Conservation (phyloP, 2,329 filamentous ascomycete genomes). For the Alternaria angustiovoidea region DNA sequence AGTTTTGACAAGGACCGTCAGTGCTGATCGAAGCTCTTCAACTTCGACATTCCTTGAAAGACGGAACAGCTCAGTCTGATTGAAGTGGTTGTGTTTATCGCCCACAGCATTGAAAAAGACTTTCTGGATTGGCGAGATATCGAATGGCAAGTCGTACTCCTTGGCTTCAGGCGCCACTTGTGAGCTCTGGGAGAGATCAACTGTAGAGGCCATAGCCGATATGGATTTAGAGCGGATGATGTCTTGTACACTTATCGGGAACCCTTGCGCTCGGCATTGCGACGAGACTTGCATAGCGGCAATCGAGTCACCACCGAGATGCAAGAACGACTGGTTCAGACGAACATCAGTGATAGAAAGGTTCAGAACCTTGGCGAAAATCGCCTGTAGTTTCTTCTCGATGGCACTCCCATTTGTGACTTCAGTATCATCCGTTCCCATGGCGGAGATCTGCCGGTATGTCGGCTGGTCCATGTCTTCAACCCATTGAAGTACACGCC, state of each 20-base stretch:
- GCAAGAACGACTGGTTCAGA: conserved; percentile 45
- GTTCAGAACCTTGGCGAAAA: conserved; percentile 44
- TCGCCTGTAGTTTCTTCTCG: conserved; percentile 39
- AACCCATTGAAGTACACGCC: conserved; percentile 40
- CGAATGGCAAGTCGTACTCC: conserved; percentile 38
- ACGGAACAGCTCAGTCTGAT: conserved; percentile 42
- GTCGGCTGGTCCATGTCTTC: conserved; percentile 41
- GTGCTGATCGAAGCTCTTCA: conserved; percentile 36
- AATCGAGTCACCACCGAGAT: conserved; percentile 48
- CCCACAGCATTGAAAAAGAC: conserved; percentile 42
- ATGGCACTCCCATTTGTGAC: conserved; percentile 25
- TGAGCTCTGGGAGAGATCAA: conserved; percentile 20
- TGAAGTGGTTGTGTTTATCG: conserved; percentile 40
- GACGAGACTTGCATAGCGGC: conserved; percentile 48
- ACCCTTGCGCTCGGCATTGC: conserved; percentile 40
- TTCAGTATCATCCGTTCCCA: conserved; percentile 27
- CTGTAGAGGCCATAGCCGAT: conserved; percentile 32
- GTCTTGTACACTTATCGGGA: conserved; percentile 44
- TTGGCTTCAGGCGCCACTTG: conserved; percentile 7
- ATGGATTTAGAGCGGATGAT: conserved; percentile 47
- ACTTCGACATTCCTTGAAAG: conserved; percentile 34
- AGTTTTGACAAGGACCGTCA: conserved; percentile 42
- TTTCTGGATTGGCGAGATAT: conserved; percentile 42
- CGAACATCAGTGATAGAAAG: conserved; percentile 37
- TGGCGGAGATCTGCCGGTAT: conserved; percentile 37